A percentile compares a stretch with the other conserved stretches of the same genome.
Evolutionary conservation across 164 flowering plant genomes (phyloP).

Genomic region (Umbilicus rupestris): DNA sequence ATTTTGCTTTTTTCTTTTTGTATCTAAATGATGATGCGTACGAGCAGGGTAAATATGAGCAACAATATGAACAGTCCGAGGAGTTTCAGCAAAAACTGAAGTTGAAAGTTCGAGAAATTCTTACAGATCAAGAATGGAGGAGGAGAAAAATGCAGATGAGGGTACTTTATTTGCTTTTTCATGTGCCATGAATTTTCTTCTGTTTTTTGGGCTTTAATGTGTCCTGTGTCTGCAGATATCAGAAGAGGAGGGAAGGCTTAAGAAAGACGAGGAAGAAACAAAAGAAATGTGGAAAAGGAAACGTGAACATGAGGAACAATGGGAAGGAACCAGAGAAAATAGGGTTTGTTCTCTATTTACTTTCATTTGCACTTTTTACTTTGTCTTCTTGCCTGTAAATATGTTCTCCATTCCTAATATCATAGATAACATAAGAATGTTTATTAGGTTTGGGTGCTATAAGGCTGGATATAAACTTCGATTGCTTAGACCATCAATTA

Average conservation of each 20-base stretch:
- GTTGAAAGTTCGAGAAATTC: constrained; percentile 68
- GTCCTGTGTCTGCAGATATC: constrained; percentile 46
- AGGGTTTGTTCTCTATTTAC: constrained; percentile 44
- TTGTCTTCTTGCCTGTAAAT: not conserved
- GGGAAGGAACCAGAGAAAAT: constrained; percentile 96
- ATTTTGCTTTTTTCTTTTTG: not conserved
- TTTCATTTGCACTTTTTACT: not conserved
- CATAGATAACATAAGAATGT: not conserved
- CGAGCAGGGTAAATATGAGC: constrained; percentile 79
- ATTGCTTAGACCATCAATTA: not conserved
- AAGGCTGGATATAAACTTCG: not conserved
- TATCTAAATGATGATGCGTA: not conserved
- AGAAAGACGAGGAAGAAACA: constrained; percentile 92
- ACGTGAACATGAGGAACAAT: constrained; percentile 97
- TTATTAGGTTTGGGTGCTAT: not conserved
- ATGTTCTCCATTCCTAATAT: not conserved
- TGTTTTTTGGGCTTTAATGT: not conserved
- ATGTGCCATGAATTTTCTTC: not conserved
- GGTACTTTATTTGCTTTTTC: constrained; percentile 31
- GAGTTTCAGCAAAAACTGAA: constrained; percentile 80
- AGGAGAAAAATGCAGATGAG: constrained; percentile 96
- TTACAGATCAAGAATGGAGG: constrained; percentile 98
- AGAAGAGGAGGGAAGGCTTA: constrained; percentile 94
- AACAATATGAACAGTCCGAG: constrained; percentile 63
- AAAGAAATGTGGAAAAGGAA: constrained; percentile 98